phyloP scores from a whole-genome alignment of 2,329 filamentous ascomycete genomes.

The Aspergillus brunneoviolaceus region DNA sequence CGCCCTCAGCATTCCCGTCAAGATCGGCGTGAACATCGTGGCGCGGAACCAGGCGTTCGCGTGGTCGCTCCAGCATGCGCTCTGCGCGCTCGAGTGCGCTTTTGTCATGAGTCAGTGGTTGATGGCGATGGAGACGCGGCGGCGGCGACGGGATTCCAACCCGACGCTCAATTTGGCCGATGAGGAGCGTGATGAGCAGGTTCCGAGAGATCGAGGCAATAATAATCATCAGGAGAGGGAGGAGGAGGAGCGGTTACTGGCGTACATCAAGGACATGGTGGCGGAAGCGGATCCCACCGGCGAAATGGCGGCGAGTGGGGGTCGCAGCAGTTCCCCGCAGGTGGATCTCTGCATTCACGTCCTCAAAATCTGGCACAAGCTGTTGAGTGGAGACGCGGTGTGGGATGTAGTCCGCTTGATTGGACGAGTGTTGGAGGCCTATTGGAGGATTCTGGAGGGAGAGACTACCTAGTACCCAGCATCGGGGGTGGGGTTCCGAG shows the following conservation, averaged over 20 bases:
- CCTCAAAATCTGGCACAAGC: constrained; percentile 25
- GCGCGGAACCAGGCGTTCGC: constrained; percentile 18
- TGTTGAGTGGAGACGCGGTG: constrained; percentile 47
- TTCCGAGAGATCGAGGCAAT: too few species aligned
- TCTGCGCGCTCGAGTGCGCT: constrained; percentile 24
- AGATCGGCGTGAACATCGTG: constrained; percentile 19
- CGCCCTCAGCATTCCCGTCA: constrained; percentile 15
- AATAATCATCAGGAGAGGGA: background rate
- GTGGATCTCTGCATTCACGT: too few species aligned
- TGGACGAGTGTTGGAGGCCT: constrained; percentile 9
- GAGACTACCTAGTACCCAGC: too few species aligned
- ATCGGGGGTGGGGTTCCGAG: too few species aligned
- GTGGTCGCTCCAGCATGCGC: constrained; percentile 22
- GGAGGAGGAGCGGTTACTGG: constrained; percentile 21
- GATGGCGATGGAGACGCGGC: background rate
- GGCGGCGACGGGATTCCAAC: background rate
- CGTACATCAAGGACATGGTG: too few species aligned
- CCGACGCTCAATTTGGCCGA: background rate
- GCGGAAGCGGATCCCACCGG: too few species aligned
- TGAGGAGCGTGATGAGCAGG: background rate
- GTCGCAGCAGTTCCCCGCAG: too few species aligned
- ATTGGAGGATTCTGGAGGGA: constrained; percentile 3
- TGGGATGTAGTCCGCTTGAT: constrained; percentile 19
- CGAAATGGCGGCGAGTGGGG: too few species aligned
- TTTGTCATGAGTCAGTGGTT: constrained; percentile 41